Base-by-base conservation (phyloP, 495 filamentous ascomycete species). In the Rhypophila decipiens region DNA sequence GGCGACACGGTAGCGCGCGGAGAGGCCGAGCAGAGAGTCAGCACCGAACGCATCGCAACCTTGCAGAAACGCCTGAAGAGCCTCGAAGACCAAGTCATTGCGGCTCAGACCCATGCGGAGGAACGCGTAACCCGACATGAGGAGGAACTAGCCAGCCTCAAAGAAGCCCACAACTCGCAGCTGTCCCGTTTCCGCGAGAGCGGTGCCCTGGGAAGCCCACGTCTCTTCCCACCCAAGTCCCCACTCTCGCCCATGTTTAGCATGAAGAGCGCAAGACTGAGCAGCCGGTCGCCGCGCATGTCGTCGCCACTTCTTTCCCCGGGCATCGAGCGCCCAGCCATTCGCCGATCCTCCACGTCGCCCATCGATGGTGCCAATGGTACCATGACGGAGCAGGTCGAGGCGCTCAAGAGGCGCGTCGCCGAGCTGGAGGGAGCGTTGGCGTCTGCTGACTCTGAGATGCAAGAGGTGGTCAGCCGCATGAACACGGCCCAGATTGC, bases 401-500 rank as follows among this genome's bases (percentile, higher is more conserved):
- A 89, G 51, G 66, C 70, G 55, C 69, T 98, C 44, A 86, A 88
- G 67, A 79, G 79, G 47, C 57, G 61, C 23, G 66, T 69, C 17
- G 40, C 58, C 27, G 88, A 94, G 58, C 77, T 98, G 11, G 93
- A 98, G 67, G 80, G 76, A 46, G 85, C 89, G 10, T 73, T 97
- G 17, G 69, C 74, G 20, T 79, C 93, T 49, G 88, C 93, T 17
- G 93, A 97, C 56, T 70, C 73, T 47, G 91, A 96, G 73, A 96
- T 98, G 93, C 80, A 91, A 60, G 86, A 93, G 64, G 91, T 96
- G 2, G 87, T 98, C 13, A 74, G 84, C 45, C 76, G 86, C 45
- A 96, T 98, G 89, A 96, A 89, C 67, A 74, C 80, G 49, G 90
- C 91, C 7, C 93, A 97, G 71, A 89, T 96, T 46, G 89, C 96